Percentiles rank a stretch among this genome's conserved stretches.
phyloP scores from a whole-genome alignment of 192 early-diverging fungal genomes.

The Pilobolus umbonatus region DNA sequence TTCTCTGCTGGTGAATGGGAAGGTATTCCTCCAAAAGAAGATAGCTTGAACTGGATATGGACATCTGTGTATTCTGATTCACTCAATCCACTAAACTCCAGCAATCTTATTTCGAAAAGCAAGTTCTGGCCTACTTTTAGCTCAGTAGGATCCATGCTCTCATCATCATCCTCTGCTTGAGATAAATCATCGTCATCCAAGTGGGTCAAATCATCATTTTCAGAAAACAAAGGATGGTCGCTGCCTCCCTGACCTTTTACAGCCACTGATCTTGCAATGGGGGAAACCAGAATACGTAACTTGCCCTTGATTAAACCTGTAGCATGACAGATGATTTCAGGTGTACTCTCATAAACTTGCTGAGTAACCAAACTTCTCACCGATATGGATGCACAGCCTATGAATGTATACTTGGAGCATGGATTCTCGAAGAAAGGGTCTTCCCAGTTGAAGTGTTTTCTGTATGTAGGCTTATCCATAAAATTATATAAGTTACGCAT shows the following conservation, averaged over 20 bases:
- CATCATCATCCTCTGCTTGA: slow-evolving; percentile 8
- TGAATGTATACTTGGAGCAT: slow-evolving; percentile 46
- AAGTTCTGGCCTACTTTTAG: slow-evolving; percentile 47
- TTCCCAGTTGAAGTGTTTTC: slow-evolving; percentile 56
- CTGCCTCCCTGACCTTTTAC: neutral
- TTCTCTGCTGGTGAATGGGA: slow-evolving; percentile 39
- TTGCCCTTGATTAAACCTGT: slow-evolving; percentile 42
- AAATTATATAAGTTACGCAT: slow-evolving; percentile 54
- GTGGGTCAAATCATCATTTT: slow-evolving; percentile 1
- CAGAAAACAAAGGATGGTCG: neutral
- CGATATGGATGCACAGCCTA: slow-evolving; percentile 42
- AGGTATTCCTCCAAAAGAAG: slow-evolving; percentile 50
- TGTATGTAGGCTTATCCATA: slow-evolving; percentile 50
- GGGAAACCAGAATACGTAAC: slow-evolving; percentile 37
- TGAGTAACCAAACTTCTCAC: slow-evolving; percentile 41
- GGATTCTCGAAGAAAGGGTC: slow-evolving; percentile 62
- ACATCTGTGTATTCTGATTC: slow-evolving; percentile 62
- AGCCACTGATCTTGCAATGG: slow-evolving; percentile 27
- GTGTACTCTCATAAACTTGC: slow-evolving; percentile 37
- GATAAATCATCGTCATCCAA: slow-evolving; percentile 5
- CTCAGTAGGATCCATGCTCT: neutral
- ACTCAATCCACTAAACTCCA: slow-evolving; percentile 52
- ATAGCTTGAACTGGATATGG: slow-evolving; percentile 67
- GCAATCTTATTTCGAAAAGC: slow-evolving; percentile 59
- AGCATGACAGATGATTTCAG: slow-evolving; percentile 37